A percentile compares a stretch with the other conserved stretches of the same genome.
These are phyloP conservation scores for Talaromyces sp. DNA, from an alignment of 2,329 filamentous ascomycete species.

Conservation along the genomic window DNA sequence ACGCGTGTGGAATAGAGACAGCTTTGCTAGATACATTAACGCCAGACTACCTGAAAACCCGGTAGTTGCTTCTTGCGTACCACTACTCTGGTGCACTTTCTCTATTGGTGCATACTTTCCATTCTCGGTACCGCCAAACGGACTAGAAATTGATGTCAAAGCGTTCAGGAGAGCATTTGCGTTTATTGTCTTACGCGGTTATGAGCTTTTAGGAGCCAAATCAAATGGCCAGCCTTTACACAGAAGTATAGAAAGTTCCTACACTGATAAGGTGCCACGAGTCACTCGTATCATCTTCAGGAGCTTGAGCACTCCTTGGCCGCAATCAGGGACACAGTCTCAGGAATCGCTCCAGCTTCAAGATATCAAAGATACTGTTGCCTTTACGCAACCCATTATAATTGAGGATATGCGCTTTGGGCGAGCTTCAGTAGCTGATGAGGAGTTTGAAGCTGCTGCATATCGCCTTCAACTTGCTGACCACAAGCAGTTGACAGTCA, in stretches of 20 bases:
- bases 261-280: background rate
- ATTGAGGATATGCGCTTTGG: background rate
- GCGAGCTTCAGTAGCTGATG: background rate
- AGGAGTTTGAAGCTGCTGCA: background rate
- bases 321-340: slow-evolving; percentile 3
- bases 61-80: background rate
- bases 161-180: slow-evolving; percentile 7
- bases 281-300: slow-evolving; percentile 5
- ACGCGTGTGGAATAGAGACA: slow-evolving; percentile 5
- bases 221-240: background rate
- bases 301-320: background rate
- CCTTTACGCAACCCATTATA: background rate
- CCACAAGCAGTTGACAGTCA: background rate
- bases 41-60: background rate
- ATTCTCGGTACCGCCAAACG: slow-evolving; percentile 1
- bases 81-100: slow-evolving; percentile 6
- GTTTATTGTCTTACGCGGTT: background rate
- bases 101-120: background rate
- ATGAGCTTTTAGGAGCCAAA: background rate
- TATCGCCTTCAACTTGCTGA: slow-evolving; percentile 8
- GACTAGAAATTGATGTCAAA: background rate
- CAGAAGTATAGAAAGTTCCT: background rate
- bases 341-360: slow-evolving; percentile 8
- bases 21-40: slow-evolving; percentile 6
- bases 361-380: slow-evolving; percentile 6